Evolutionary conservation across 148 eudicot genomes (phyloP).

Genomic region (Amaranthus palmeri): DNA sequence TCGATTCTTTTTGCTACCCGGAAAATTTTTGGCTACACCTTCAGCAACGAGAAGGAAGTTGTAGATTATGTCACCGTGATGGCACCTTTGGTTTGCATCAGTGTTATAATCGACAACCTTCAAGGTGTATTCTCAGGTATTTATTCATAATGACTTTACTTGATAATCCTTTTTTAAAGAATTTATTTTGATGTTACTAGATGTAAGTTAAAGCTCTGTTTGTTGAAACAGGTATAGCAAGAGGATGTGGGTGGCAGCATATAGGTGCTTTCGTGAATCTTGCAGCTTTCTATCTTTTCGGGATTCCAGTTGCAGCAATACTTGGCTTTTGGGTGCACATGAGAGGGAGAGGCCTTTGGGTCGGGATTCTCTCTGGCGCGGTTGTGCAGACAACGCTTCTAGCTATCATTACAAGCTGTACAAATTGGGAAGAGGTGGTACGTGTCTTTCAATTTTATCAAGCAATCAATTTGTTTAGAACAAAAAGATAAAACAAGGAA

Average conservation of each 20-base stretch:
- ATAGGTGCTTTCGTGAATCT: slow-evolving; percentile 67
- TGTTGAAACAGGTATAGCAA: slow-evolving; percentile 49
- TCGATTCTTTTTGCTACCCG: slow-evolving; percentile 39
- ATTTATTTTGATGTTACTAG: too few species aligned
- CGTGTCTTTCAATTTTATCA: not conserved
- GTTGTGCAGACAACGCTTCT: slow-evolving; percentile 39
- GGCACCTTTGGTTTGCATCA: slow-evolving; percentile 58
- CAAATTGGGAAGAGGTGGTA: slow-evolving; percentile 63
- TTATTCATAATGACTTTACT: not conserved
- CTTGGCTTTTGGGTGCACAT: slow-evolving; percentile 51
- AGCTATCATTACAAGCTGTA: slow-evolving; percentile 31
- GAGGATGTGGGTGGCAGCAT: slow-evolving; percentile 91
- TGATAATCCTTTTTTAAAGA: too few species aligned
- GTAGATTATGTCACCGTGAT: slow-evolving; percentile 52
- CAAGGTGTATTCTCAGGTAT: slow-evolving; percentile 64
- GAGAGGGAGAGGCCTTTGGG: slow-evolving; percentile 68
- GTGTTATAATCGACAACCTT: slow-evolving; percentile 40
- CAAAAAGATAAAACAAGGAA: too few species aligned
- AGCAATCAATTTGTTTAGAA: too few species aligned
- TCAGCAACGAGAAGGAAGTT: slow-evolving; percentile 66
- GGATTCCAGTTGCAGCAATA: slow-evolving; percentile 57
- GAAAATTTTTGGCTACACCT: slow-evolving; percentile 49
- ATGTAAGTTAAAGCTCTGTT: not conserved
- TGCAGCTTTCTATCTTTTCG: slow-evolving; percentile 60
- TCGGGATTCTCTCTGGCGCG: slow-evolving; percentile 54